Evolutionary conservation across 495 filamentous ascomycete genomes (phyloP).

Genomic region (Delitschia confertaspora): DNA sequence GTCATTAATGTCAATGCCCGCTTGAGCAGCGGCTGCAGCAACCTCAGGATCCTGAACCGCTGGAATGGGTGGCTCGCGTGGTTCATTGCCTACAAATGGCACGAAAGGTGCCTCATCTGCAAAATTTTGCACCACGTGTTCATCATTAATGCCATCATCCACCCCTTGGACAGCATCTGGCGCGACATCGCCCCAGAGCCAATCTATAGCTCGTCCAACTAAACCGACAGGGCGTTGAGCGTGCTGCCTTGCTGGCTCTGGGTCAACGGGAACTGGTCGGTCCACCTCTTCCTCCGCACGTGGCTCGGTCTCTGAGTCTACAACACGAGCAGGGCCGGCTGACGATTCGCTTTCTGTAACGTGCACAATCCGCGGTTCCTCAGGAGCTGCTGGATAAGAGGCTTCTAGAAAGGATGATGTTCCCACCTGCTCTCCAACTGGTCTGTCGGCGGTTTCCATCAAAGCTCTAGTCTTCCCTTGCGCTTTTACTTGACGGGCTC

Average conservation of each 20-base stretch:
- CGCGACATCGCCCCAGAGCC: slow-evolving; percentile 56
- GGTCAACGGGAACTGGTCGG: not conserved
- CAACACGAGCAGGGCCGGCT: not conserved
- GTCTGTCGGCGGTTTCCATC: not conserved
- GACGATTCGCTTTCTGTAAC: not conserved
- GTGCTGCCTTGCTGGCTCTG: slow-evolving; percentile 4
- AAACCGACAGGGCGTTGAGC: slow-evolving; percentile 3
- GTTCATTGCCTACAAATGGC: slow-evolving; percentile 34
- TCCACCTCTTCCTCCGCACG: not conserved
- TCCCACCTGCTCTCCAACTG: not conserved
- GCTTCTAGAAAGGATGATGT: no score
- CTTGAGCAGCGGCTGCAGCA: slow-evolving; percentile 39
- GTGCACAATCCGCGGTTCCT: not conserved
- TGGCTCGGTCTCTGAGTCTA: slow-evolving; percentile 2
- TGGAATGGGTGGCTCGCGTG: slow-evolving; percentile 9
- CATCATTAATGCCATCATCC: slow-evolving; percentile 43
- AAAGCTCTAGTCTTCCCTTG: slow-evolving; percentile 18
- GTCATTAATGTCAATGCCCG: slow-evolving; percentile 50
- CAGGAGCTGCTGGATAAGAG: no score
- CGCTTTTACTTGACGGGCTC: not conserved
- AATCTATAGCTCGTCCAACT: slow-evolving; percentile 36
- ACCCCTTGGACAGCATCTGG: slow-evolving; percentile 17
- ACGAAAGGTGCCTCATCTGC: slow-evolving; percentile 58
- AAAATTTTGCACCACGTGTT: slow-evolving; percentile 48
- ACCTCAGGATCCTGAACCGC: slow-evolving; percentile 35